A percentile compares a stretch with the other conserved stretches of the same genome.
phyloP scores from a whole-genome alignment of 116 monocot genomes.

The Papilionanthe hybrid region DNA sequence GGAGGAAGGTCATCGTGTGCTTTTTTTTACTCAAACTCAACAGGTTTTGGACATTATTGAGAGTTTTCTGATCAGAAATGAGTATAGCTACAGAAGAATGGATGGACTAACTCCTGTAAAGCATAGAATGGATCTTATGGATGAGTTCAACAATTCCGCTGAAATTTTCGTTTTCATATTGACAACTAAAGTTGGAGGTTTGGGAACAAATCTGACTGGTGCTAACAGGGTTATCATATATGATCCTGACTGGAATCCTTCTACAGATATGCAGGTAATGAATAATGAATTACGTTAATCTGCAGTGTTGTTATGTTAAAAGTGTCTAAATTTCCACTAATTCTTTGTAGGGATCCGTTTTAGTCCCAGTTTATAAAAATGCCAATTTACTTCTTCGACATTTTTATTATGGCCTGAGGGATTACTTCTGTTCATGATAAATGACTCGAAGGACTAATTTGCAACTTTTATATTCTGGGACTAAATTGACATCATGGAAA shows the following conservation, averaged over 20 bases:
- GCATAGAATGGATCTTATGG: slow-evolving; percentile 86
- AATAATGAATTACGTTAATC: slow-evolving; percentile 24
- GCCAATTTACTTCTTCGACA: no score
- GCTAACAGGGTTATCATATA: slow-evolving; percentile 87
- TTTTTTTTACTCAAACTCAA: slow-evolving; percentile 85
- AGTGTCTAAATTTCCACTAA: no score
- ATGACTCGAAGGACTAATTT: no score
- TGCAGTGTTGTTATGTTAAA: not conserved
- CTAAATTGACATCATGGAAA: no score
- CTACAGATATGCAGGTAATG: slow-evolving; percentile 89
- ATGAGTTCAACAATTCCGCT: slow-evolving; percentile 83
- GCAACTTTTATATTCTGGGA: no score
- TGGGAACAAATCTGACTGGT: slow-evolving; percentile 88
- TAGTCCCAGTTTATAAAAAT: no score
- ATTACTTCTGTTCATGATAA: no score
- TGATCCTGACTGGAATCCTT: slow-evolving; percentile 99
- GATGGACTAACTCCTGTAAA: slow-evolving; percentile 88
- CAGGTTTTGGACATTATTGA: slow-evolving; percentile 94
- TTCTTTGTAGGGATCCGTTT: no score
- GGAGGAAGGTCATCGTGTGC: slow-evolving; percentile 86
- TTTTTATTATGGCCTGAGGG: no score
- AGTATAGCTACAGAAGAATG: slow-evolving; percentile 78
- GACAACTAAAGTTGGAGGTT: slow-evolving; percentile 94
- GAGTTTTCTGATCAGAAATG: slow-evolving; percentile 42
- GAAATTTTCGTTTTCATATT: slow-evolving; percentile 84